Evolutionary conservation across 1,284 basidiomycete species (phyloP), one percentile per base, ranked within the genome.

Genomic region (Malassezia restricta): DNA sequence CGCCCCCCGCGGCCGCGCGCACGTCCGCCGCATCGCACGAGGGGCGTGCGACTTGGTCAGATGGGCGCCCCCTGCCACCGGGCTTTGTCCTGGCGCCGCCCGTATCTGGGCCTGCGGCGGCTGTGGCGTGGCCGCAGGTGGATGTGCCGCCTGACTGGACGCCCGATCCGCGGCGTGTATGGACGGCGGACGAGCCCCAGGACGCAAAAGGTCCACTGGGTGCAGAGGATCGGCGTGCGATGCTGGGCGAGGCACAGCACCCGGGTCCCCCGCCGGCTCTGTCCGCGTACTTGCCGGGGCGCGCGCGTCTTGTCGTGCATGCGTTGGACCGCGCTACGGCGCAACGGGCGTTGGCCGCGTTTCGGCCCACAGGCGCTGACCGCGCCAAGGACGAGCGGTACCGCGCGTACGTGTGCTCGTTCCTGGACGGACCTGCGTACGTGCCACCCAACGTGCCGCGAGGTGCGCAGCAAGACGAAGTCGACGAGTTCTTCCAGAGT

Each of bases 241-340:
- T 86, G 7, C 77, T 98, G 0, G 91, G 92, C 43, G 92, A 96
- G 74, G 79, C 79, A 0, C 80, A 80, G 4, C 76, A 85, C 6
- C 80, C 82, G 1, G 76, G 82, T 1, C 81, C 81, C 35, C 79
- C 82, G 1, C 82, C 81, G 0, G 92, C 88, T 0, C 81, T 98
- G 3, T 91, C 91, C 66, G 89, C 95, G 43, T 96, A 84, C 73
- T 82, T 96, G 68, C 90, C 89, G 0, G 81, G 84, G 58, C 91
- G 90, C 70, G 87, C 91, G 62, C 56, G 66, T 3, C n/a, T 32
- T 3, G 20, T 12, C 24, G 65, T 83, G 7, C 83, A 87, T 32
- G 73, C 75, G 53, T 77, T 84, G 37, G 81, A 90, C 39, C 79
- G 84, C 0, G 81, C 83, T 14, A 80, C 88, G 5, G 92, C 92